A percentile compares a stretch with the other conserved stretches of the same genome.
Conservation (phyloP, 1,284 basidiomycete genomes). For the Psilocybe mexicana region DNA sequence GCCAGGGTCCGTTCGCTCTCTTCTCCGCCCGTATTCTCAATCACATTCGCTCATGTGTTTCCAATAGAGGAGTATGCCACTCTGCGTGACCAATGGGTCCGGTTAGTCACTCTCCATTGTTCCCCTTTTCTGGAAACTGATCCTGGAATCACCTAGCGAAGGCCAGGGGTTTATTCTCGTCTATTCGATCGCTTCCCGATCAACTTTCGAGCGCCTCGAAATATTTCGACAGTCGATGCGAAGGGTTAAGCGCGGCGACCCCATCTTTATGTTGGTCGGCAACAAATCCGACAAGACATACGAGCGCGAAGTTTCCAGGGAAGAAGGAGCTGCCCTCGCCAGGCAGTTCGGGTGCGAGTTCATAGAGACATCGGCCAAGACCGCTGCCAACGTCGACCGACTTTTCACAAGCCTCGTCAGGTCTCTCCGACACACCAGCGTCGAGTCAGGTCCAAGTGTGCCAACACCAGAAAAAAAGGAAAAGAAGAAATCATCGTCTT, state of each 20-base stretch:
- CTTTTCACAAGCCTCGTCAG: constrained; percentile 92
- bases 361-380: constrained; percentile 96
- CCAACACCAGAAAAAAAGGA: constrained; percentile 35
- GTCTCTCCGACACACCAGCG: constrained; percentile 73
- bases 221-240: constrained; percentile 95
- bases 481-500: constrained; percentile 32
- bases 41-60: constrained; percentile 11
- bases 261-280: constrained; percentile 87
- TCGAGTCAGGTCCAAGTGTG: constrained; percentile 37
- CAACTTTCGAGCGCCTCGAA: constrained; percentile 92
- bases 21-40: background rate
- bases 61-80: constrained; percentile 91
- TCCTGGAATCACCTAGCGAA: constrained; percentile 59
- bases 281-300: constrained; percentile 90
- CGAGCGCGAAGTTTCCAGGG: constrained; percentile 84
- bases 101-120: constrained; percentile 52
- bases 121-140: constrained; percentile 3
- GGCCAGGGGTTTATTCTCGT: constrained; percentile 99
- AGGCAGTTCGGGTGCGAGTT: constrained; percentile 91
- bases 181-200: constrained; percentile 95
- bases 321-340: constrained; percentile 88
- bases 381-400: constrained; percentile 91
- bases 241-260: constrained; percentile 88
- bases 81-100: constrained; percentile 98
- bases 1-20: constrained; percentile 73